These are phyloP conservation scores for Geotrichum bryndzae DNA, from an alignment of 1,139 yeast genomes.

Conservation along the genomic window DNA sequence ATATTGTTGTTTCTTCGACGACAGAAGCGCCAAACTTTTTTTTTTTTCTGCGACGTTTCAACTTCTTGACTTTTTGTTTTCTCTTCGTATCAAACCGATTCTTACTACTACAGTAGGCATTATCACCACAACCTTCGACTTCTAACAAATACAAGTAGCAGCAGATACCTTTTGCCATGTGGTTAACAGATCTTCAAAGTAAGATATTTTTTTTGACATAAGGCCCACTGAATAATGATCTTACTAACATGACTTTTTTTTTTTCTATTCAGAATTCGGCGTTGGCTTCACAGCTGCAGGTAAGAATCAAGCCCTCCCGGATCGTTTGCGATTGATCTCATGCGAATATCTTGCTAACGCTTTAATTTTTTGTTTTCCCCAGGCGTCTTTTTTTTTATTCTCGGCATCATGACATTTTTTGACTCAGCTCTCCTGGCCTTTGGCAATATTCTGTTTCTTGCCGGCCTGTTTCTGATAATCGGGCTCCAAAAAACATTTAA, in stretches of 20 bases:
- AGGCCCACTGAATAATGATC: neutral
- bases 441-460: constrained; percentile 75
- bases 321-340: neutral
- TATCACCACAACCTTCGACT: neutral
- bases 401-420: constrained; percentile 81
- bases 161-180: constrained; percentile 39
- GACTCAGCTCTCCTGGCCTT: constrained; percentile 85
- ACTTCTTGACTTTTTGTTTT: neutral
- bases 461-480: constrained; percentile 77
- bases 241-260: neutral
- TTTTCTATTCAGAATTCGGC: constrained; percentile 59
- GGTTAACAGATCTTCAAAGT: constrained; percentile 80
- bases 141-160: neutral
- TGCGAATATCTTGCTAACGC: neutral
- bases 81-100: neutral
- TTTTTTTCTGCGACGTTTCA: neutral
- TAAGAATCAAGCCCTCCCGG: constrained; percentile 17
- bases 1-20: neutral
- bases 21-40: neutral
- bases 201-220: constrained; percentile 19
- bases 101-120: neutral
- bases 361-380: neutral
- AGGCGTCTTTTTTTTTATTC: constrained; percentile 60
- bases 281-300: constrained; percentile 92
- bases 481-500: constrained; percentile 80